Conservation (phyloP, 2,329 filamentous ascomycete species). For the Colletotrichum sp. region DNA sequence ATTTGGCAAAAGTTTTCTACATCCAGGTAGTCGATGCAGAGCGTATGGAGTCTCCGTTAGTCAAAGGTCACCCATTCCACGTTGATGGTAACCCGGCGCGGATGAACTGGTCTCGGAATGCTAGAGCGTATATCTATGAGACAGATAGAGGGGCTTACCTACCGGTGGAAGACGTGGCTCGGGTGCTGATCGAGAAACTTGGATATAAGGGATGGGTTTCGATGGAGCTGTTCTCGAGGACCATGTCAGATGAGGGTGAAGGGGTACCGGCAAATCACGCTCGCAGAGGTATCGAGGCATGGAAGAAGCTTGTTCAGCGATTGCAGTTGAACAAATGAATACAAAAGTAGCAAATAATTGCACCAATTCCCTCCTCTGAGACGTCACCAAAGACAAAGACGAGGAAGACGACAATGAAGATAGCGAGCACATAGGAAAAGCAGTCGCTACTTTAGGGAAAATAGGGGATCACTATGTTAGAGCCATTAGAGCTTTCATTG, state of each 20-base stretch:
- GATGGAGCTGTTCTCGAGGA: slow-evolving; percentile 64
- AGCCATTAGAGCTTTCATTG: neutral
- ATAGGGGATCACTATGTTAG: neutral
- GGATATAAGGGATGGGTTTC: slow-evolving; percentile 38
- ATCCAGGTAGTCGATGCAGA: slow-evolving; percentile 80
- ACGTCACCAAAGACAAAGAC: neutral
- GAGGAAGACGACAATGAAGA: neutral
- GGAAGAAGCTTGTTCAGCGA: slow-evolving; percentile 40
- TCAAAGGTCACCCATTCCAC: slow-evolving; percentile 57
- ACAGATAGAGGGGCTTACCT: slow-evolving; percentile 59
- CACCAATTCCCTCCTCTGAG: neutral
- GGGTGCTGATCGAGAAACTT: neutral
- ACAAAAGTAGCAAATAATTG: neutral
- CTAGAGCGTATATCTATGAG: slow-evolving; percentile 65
- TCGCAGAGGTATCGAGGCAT: slow-evolving; percentile 51
- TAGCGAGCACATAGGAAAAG: neutral
- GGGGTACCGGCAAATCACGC: slow-evolving; percentile 57
- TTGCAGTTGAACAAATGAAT: neutral
- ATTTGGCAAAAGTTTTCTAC: slow-evolving; percentile 72
- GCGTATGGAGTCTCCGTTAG: slow-evolving; percentile 55
- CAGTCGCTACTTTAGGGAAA: neutral
- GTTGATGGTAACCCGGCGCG: slow-evolving; percentile 56
- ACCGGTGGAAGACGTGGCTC: slow-evolving; percentile 54
- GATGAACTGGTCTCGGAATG: slow-evolving; percentile 70
- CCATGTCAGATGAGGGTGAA: slow-evolving; percentile 47